Base-by-base conservation (phyloP, 495 filamentous ascomycete species). In the Aspergillus sclerotiicarbonarius region DNA sequence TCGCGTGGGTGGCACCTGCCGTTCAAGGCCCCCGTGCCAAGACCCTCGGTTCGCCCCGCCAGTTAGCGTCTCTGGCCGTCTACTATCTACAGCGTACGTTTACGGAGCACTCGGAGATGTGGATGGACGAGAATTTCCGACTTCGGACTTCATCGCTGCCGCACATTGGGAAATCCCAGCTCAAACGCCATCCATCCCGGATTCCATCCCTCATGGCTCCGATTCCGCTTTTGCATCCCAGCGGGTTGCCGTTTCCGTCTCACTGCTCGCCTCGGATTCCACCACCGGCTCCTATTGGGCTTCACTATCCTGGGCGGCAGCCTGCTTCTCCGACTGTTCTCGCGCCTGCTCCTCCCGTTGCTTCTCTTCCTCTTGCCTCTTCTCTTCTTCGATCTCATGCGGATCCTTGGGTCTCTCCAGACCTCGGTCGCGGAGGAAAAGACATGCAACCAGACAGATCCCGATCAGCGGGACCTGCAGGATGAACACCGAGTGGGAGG, bases 391-490 rank as follows among this genome's bases (percentile, higher is more conserved):
- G 8, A 70, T 67, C 54, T 78, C 72, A 29, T 67, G 67, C 0
- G 69, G 62, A 45, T 82, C 80, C 58, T 83, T 82, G 0, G 70
- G 71, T 56, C 81, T 67, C 63, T 77, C 71, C 55, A 86, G 57
- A 5, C 82, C 82, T 47, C 69, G 74, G 57, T 86, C 83, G 51
- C 78, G 77, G 18, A 86, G 73, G 20, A 84, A 74, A 0, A 79
- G 4, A 60, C 80, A 84, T 8, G 76, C 69, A 18, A 82, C 47
- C 46, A 87, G 73, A 65, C 78, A 81, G 0, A 78, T 58, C 0
- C 76, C 84, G 18, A 85, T 80, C 5, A 87, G 43, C 18, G 82
- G 82, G 15, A 83, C 76, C 60, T 80, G 78, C 7, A 82, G 58
- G 19, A 80, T 76, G 51, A 85, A 87, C 5, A 85, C 81, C 0